Base-by-base conservation (phyloP, 2,329 filamentous ascomycete genomes). In the Fusarium sp. region DNA sequence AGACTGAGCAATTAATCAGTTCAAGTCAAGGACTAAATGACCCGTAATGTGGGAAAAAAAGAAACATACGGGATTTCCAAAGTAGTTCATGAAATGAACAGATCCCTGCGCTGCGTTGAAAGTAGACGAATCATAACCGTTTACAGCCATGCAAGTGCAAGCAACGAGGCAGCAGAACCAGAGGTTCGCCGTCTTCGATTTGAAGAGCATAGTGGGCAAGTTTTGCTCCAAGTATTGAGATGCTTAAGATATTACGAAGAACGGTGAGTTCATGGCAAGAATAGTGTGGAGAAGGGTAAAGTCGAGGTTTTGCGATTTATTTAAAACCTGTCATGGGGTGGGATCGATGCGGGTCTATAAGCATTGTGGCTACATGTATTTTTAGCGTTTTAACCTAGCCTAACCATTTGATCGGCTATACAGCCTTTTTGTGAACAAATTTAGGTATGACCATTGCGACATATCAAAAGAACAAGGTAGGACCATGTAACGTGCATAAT, bases 21-120 rank as follows among this genome's bases (percentile, higher is more conserved):
- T 35, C 4, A 54, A 9, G 20, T 7, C n/a, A 52, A 22, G 19
- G 37, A 15, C 6, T 15, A 41, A 39, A 49, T 10, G 10, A 11
- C 3, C 1, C 35, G 14, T 9, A 4, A 8, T 10, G 25, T 25
- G 2, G 25, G 8, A 25, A 11, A 5, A 27, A 22, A 11, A 19
- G 30, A 8, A 44, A 17, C 48, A 30, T 56, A 56, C 54, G 19
- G 54, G 54, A 19, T 56, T 44, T 8, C 40, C 23, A 10, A 56
- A 56, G 54, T 56, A 56, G 48, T 54, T 54, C 54, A 56, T 56
- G 48, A 56, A 56, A 44, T 56, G 54, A 23, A 44, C 47, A 20
- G 54, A 56, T 19, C 54, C 54, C 13, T 54, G 54, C 6, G 19
- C 54, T 2, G 54, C 54, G 15, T 56, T 56, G 22, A 56, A 56